phyloP scores from a whole-genome alignment of 1,284 basidiomycete genomes.

The Amylostereum areolatum region DNA sequence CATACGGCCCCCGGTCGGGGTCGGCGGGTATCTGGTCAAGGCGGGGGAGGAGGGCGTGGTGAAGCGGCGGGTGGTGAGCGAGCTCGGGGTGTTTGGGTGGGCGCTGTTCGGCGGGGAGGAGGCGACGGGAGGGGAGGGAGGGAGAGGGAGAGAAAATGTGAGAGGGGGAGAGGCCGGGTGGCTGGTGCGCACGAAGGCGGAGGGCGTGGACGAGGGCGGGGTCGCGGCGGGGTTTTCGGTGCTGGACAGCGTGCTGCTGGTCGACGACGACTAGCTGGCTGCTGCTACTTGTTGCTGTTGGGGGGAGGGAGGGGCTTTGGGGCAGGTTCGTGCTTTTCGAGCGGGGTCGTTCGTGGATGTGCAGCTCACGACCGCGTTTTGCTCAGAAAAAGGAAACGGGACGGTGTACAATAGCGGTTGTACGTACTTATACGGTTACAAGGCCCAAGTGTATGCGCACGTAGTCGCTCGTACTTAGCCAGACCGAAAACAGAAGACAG shows the following conservation, averaged over 20 bases:
- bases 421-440: too few species aligned
- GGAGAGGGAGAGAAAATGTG: slow-evolving; percentile 9
- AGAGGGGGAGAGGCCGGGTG: slow-evolving; percentile 74
- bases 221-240: slow-evolving; percentile 91
- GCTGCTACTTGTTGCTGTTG: too few species aligned
- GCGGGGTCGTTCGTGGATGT: too few species aligned
- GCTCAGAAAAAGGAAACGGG: too few species aligned
- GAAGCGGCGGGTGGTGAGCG: slow-evolving; percentile 75
- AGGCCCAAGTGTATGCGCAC: too few species aligned
- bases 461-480: too few species aligned
- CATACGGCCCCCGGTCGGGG: slow-evolving; percentile 68
- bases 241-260: slow-evolving; percentile 74
- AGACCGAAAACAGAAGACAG: too few species aligned
- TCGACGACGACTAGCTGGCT: slow-evolving; percentile 31
- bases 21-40: slow-evolving; percentile 72
- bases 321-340: too few species aligned
- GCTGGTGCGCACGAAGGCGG: slow-evolving; percentile 88
- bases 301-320: too few species aligned
- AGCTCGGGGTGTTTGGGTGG: slow-evolving; percentile 92
- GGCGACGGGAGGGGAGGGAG: not conserved
- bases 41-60: slow-evolving; percentile 36
- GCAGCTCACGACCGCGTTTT: too few species aligned
- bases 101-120: slow-evolving; percentile 60
- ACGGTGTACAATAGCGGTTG: too few species aligned
- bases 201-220: slow-evolving; percentile 91